Conservation (phyloP, 2,329 filamentous ascomycete species). For the Aspergillus aculeatinus region DNA sequence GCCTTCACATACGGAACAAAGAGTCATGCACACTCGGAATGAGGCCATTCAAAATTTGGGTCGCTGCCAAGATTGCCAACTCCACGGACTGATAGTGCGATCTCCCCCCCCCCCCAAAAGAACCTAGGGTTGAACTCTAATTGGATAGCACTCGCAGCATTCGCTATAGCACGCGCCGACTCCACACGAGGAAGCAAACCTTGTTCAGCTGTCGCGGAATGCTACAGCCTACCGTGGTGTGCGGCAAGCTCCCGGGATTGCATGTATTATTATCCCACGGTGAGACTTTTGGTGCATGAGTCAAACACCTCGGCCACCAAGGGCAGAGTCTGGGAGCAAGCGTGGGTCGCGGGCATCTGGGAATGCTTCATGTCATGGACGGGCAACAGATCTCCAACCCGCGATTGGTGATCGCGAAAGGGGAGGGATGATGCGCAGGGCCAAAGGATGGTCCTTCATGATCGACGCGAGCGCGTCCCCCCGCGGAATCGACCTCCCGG, state of each 20-base stretch:
- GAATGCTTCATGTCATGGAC: neutral
- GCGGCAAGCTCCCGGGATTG: neutral
- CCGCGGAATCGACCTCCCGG: too few relatives aligned
- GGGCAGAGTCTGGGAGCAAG: neutral
- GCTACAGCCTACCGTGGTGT: neutral
- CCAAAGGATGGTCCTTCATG: neutral
- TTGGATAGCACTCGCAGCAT: slow-evolving; percentile 8
- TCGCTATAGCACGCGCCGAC: slow-evolving; percentile 1
- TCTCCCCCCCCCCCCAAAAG: neutral
- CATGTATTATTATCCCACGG: neutral
- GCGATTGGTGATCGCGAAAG: neutral
- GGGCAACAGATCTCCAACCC: neutral
- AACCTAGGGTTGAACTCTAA: slow-evolving; percentile 16
- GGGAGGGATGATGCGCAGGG: neutral
- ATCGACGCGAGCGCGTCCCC: too few relatives aligned
- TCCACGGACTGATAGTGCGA: slow-evolving; percentile 5
- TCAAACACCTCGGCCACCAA: neutral
- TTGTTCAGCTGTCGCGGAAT: slow-evolving; percentile 4
- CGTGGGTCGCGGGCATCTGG: neutral
- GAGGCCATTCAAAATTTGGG: slow-evolving; percentile 6
- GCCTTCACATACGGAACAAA: slow-evolving; percentile 2
- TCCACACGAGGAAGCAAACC: slow-evolving; percentile 2
- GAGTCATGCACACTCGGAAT: slow-evolving; percentile 3
- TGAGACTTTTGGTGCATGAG: neutral
- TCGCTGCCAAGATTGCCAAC: slow-evolving; percentile 1